phyloP scores from a whole-genome alignment of 441 rosid genomes.

The Flueggea neowawraea region DNA sequence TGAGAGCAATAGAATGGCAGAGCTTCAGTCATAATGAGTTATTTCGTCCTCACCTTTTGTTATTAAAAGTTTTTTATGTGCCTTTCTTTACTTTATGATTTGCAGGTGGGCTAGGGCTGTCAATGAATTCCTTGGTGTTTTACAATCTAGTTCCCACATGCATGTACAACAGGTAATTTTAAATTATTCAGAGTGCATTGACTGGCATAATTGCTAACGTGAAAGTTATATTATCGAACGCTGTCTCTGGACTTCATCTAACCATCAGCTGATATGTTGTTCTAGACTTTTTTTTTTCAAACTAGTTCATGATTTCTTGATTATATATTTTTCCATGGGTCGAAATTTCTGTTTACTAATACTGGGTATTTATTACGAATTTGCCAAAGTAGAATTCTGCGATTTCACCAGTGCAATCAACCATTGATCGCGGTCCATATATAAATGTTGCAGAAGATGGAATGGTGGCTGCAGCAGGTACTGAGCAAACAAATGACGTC shows the following conservation, averaged over 20 bases:
- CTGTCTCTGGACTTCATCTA: too few relatives aligned
- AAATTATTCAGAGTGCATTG: neutral
- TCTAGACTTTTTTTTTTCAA: too few relatives aligned
- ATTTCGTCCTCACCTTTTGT: neutral
- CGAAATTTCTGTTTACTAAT: neutral
- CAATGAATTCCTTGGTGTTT: conserved; percentile 57
- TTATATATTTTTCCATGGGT: neutral
- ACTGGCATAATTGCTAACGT: too few relatives aligned
- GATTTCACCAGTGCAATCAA: conserved; percentile 29
- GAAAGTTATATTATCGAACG: too few relatives aligned
- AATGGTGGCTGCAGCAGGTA: conserved; percentile 53
- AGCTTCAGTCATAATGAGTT: too few relatives aligned
- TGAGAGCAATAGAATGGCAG: too few relatives aligned
- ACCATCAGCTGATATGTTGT: too few relatives aligned
- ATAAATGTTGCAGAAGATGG: conserved; percentile 60
- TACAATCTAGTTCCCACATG: conserved; percentile 58
- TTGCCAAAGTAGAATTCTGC: conserved; percentile 32
- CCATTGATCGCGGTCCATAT: conserved; percentile 67
- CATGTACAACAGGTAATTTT: too few relatives aligned
- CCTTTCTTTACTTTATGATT: conserved; percentile 1
- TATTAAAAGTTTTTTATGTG: neutral
- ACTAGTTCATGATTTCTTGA: neutral
- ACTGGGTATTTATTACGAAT: neutral
- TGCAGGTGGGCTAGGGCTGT: conserved; percentile 90
- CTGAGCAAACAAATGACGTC: conserved; percentile 39